Percentiles rank a stretch among this genome's conserved stretches.
Evolutionary conservation across 345 rosid species (phyloP).

Genomic region (Excoecaria agallocha): DNA sequence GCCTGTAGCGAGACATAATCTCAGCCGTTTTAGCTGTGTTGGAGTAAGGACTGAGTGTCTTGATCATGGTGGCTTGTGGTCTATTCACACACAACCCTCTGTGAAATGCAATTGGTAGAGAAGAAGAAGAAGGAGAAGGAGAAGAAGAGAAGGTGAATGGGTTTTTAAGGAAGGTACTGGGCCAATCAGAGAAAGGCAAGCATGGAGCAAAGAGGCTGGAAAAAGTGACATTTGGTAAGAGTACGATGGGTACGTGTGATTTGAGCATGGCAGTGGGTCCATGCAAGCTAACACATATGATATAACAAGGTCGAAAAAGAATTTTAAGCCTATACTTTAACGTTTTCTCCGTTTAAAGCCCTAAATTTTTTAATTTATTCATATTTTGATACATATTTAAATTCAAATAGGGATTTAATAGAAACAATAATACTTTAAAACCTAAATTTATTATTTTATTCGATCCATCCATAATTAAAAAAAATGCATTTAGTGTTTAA

Average conservation of each 20-base stretch:
- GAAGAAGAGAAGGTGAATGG: slow-evolving; percentile 6
- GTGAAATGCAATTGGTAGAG: not conserved
- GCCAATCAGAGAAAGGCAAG: slow-evolving; percentile 52
- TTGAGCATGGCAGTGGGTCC: slow-evolving; percentile 34
- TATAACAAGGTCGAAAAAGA: not conserved
- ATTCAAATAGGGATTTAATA: no score
- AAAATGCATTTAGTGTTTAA: no score
- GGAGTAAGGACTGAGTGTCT: slow-evolving; percentile 47
- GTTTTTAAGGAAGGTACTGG: slow-evolving; percentile 11
- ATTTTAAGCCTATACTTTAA: no score
- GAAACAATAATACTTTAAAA: no score
- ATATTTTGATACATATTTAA: no score
- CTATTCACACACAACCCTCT: no score
- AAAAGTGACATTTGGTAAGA: slow-evolving; percentile 49
- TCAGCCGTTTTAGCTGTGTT: slow-evolving; percentile 74
- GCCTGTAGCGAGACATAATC: slow-evolving; percentile 88
- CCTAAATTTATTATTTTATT: no score
- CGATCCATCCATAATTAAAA: no score
- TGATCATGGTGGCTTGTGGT: slow-evolving; percentile 47
- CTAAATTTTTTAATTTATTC: no score
- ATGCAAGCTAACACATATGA: slow-evolving; percentile 45
- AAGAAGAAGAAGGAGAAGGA: not conserved
- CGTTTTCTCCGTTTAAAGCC: no score
- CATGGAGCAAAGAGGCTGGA: slow-evolving; percentile 37
- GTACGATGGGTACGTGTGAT: slow-evolving; percentile 71